Percentiles rank a stretch among this genome's conserved stretches.
These are phyloP conservation scores for Zanthoxylum bungeanum DNA, from an alignment of 345 rosid genomes.

Conservation along the genomic window DNA sequence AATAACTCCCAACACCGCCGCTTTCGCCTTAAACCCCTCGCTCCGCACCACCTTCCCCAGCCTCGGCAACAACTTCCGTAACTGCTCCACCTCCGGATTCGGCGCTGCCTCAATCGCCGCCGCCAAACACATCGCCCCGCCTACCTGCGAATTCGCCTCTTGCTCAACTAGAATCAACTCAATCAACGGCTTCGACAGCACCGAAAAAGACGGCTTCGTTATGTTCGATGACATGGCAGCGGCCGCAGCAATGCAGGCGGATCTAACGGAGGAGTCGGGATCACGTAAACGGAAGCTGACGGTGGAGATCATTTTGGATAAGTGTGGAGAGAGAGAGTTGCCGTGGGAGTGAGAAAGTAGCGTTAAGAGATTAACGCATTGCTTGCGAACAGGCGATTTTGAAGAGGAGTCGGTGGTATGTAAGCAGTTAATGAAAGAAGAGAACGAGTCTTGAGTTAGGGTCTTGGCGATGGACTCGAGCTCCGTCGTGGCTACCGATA, in stretches of 20 bases:
- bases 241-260: constrained; percentile 71
- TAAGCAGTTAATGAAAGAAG: constrained; percentile 71
- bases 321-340: constrained; percentile 62
- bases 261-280: constrained; percentile 77
- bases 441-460: constrained; percentile 53
- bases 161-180: constrained; percentile 66
- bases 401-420: constrained; percentile 71
- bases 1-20: constrained; percentile 59
- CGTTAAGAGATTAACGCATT: constrained; percentile 67
- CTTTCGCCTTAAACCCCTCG: constrained; percentile 78
- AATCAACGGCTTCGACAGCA: constrained; percentile 56
- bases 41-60: constrained; percentile 57
- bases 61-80: constrained; percentile 65
- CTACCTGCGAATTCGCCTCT: constrained; percentile 69
- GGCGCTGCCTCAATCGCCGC: constrained; percentile 70
- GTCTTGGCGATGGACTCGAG: constrained; percentile 76
- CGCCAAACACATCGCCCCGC: constrained; percentile 76
- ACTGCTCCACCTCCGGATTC: constrained; percentile 57
- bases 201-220: constrained; percentile 52
- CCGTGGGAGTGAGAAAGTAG: constrained; percentile 80
- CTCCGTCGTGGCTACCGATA: constrained; percentile 71
- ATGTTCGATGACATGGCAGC: constrained; percentile 64
- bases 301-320: constrained; percentile 76
- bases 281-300: constrained; percentile 79
- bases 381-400: constrained; percentile 76